Conservation (phyloP, 1,284 basidiomycete species). For the Fomitopsis palustris region DNA sequence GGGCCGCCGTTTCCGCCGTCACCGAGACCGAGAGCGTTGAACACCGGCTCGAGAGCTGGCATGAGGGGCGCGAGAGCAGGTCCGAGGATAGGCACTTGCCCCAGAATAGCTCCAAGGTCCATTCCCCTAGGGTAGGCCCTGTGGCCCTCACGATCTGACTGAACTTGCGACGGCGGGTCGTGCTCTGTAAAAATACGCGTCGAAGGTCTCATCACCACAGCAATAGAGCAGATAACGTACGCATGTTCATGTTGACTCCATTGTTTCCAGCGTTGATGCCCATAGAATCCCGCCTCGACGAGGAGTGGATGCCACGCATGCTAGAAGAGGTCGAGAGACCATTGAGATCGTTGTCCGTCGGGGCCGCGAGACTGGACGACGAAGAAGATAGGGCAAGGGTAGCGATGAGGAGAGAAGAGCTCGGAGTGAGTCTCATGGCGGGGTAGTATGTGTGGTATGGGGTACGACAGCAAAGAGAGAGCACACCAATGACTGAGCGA, state of each 20-base stretch:
- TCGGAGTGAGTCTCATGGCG: slow-evolving; percentile 35
- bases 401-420: slow-evolving; percentile 35
- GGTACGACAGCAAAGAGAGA: slow-evolving; percentile 19
- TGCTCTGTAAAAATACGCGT: not conserved
- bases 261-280: not conserved
- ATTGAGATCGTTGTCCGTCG: slow-evolving; percentile 16
- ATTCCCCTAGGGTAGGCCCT: not conserved
- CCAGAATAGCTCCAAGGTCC: not conserved
- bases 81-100: slow-evolving; percentile 13
- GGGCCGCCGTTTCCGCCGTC: not conserved
- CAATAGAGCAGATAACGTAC: not conserved
- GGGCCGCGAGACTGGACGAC: slow-evolving; percentile 23
- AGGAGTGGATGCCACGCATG: slow-evolving; percentile 1
- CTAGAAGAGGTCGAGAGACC: slow-evolving; percentile 12
- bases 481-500: slow-evolving; percentile 13
- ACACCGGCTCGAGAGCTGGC: not conserved
- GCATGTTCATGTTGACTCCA: not conserved
- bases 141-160: not conserved
- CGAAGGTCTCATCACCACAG: not conserved
- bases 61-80: not conserved
- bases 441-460: slow-evolving; percentile 23
- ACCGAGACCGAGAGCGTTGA: slow-evolving; percentile 2
- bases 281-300: not conserved
- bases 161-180: not conserved
- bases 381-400: slow-evolving; percentile 31